Evolutionary conservation across 306 rosid species (phyloP).

Genomic region (Vigna hirtella): DNA sequence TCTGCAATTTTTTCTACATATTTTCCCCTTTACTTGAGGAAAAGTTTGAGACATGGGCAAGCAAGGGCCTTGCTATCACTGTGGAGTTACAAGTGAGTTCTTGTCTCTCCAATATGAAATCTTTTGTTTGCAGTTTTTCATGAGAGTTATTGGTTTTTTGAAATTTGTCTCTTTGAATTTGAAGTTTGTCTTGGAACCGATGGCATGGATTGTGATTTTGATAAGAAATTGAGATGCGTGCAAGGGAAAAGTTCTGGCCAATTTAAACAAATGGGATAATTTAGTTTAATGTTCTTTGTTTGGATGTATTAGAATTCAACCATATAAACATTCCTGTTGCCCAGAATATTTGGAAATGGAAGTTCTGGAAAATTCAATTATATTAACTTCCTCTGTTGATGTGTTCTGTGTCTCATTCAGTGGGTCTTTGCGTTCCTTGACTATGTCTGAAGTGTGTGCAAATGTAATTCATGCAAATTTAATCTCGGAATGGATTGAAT

Average conservation of each 20-base stretch:
- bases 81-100: constrained; percentile 99
- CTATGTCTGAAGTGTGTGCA: constrained; percentile 44
- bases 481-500: constrained; percentile 40
- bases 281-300: constrained; percentile 36
- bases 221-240: constrained; percentile 36
- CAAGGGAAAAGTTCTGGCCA: constrained; percentile 38
- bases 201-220: constrained; percentile 46
- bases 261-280: constrained; percentile 27
- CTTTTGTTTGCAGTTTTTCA: constrained; percentile 21
- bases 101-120: constrained; percentile 68
- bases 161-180: constrained; percentile 28
- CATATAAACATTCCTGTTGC: constrained; percentile 40
- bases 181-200: constrained; percentile 38
- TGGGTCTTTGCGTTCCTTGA: constrained; percentile 41
- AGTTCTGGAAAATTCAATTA: constrained; percentile 46
- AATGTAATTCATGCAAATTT: constrained; percentile 49
- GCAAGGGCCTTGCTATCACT: constrained; percentile 99
- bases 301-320: constrained; percentile 47
- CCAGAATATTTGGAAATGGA: constrained; percentile 41
- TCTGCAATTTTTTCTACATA: constrained; percentile 45
- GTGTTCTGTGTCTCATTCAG: constrained; percentile 39
- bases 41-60: constrained; percentile 86
- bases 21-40: constrained; percentile 53
- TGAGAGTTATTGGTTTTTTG: constrained; percentile 31
- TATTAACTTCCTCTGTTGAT: constrained; percentile 47